A percentile compares a stretch with the other conserved stretches of the same genome.
phyloP scores from a whole-genome alignment of 345 rosid species.

The Balakata baccata region DNA sequence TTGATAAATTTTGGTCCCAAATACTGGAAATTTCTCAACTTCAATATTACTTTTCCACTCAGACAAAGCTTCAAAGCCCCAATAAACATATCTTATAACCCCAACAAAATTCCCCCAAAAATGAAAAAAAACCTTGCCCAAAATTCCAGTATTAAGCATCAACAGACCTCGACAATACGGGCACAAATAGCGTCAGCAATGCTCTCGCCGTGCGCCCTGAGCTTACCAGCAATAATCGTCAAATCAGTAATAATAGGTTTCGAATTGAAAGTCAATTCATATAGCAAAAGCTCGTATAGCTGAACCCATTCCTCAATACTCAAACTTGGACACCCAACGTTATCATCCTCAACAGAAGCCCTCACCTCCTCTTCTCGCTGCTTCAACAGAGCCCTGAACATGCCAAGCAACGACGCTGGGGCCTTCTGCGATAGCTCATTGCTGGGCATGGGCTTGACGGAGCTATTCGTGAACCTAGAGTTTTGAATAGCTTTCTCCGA shows the following conservation, averaged over 20 bases:
- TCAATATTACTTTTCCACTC: background rate
- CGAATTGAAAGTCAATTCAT: constrained; percentile 81
- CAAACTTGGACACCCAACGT: background rate
- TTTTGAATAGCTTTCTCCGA: constrained; percentile 6
- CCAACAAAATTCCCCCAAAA: background rate
- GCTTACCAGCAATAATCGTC: constrained; percentile 89
- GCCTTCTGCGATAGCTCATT: constrained; percentile 33
- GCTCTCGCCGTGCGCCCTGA: constrained; percentile 65
- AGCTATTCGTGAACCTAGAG: background rate
- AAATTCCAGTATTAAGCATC: background rate
- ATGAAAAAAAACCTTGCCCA: background rate
- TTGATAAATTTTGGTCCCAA: background rate
- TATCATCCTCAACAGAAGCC: constrained; percentile 27
- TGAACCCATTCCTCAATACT: constrained; percentile 56
- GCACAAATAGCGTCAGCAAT: constrained; percentile 85
- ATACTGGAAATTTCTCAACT: background rate
- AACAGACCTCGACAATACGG: constrained; percentile 77
- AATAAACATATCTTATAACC: background rate
- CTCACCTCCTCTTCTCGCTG: constrained; percentile 53
- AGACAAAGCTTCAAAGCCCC: background rate
- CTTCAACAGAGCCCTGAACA: constrained; percentile 61
- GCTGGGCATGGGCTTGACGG: background rate
- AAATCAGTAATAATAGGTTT: constrained; percentile 97
- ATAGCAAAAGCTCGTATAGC: constrained; percentile 59
- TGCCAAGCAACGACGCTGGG: constrained; percentile 50